Evolutionary conservation across 768 basidiomycete genomes (phyloP).

Genomic region (Cyclocybe aegerita): DNA sequence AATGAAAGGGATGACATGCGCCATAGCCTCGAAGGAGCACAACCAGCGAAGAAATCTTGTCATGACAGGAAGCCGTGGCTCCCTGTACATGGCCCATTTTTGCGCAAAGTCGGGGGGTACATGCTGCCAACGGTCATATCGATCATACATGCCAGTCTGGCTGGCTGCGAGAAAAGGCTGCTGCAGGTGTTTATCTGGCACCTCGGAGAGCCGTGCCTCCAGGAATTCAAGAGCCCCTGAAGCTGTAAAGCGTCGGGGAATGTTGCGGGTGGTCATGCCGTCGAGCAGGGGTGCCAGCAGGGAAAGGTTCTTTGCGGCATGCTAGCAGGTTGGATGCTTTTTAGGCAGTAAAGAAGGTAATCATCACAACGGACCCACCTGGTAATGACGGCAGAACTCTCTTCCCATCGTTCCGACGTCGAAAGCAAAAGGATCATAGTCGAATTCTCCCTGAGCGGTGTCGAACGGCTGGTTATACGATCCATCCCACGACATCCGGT

Average conservation of each 20-base stretch:
- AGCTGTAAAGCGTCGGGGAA: conserved; percentile 23
- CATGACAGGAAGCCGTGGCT: conserved; percentile 11
- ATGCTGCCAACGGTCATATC: conserved; percentile 17
- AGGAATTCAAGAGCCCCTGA: conserved; percentile 25
- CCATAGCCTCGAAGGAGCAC: background rate
- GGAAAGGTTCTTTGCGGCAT: conserved; percentile 16
- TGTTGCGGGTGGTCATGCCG: conserved; percentile 22
- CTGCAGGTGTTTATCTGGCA: conserved; percentile 1
- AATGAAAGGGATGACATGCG: no score
- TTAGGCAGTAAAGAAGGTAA: background rate
- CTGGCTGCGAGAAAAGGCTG: background rate
- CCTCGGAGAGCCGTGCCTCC: conserved; percentile 6
- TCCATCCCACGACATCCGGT: conserved; percentile 9
- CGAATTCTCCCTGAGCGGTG: conserved; percentile 19
- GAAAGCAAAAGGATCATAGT: conserved; percentile 24
- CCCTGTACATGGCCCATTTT: conserved; percentile 17
- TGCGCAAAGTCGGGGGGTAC: conserved; percentile 14
- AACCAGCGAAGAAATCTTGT: conserved; percentile 5
- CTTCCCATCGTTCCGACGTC: conserved; percentile 21
- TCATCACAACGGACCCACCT: conserved; percentile 8
- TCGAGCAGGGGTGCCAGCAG: conserved; percentile 28
- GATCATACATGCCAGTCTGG: background rate
- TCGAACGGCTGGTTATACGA: conserved; percentile 5
- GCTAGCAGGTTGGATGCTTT: conserved; percentile 6
- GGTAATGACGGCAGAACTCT: background rate